Base-by-base conservation (phyloP, 1,284 basidiomycete species). In the Marasmius fiardii region DNA sequence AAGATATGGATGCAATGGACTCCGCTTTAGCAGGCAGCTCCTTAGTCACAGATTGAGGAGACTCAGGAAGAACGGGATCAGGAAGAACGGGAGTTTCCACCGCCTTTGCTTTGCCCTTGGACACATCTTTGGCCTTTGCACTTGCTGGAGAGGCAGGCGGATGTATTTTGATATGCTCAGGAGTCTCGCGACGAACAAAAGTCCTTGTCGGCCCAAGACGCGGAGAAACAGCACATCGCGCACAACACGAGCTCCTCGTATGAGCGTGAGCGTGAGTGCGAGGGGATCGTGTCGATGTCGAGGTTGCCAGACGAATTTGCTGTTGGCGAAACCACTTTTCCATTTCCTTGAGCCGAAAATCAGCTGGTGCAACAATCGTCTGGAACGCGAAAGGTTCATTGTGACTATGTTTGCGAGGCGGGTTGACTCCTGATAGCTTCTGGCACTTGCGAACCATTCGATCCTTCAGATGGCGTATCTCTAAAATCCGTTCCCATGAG, bases 401-500 rank as follows among this genome's bases (percentile, higher is more conserved):
- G 57, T 55, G 71, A 53, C 60, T 68, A 59, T 65, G 63, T 66
- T 70, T 71, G 63, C 66, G 59, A 6, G 71, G 67, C 43, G 70
- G 63, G 12, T 74, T 70, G 50, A 67, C 64, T 60, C 69, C 74
- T 61, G 80, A 67, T 48, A 88, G 71, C 58, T 82, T 79, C 61
- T 83, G 82, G 66, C 85, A 88, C 63, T 89, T 89, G 68, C 86
- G 84, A 59, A 88, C 81, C 85, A 90, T 88, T 52, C 87, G 79
- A 66, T 89, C 88, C 71, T 89, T 89, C 63, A 90, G 76, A 62
- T 82, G 86, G 18, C 86, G 85, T 51, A 90, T 86, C 64, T 87
- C 78, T 58, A 88, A 72, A 62, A 90, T 78, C 57, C 80, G 79
- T 52, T 84, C 79, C 83, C 84, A 86, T 57, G 80, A 79, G 18